Percentiles rank a stretch among this genome's conserved stretches.
phyloP scores from a whole-genome alignment of 2,329 filamentous ascomycete species.

The Pyrenophora graminea region DNA sequence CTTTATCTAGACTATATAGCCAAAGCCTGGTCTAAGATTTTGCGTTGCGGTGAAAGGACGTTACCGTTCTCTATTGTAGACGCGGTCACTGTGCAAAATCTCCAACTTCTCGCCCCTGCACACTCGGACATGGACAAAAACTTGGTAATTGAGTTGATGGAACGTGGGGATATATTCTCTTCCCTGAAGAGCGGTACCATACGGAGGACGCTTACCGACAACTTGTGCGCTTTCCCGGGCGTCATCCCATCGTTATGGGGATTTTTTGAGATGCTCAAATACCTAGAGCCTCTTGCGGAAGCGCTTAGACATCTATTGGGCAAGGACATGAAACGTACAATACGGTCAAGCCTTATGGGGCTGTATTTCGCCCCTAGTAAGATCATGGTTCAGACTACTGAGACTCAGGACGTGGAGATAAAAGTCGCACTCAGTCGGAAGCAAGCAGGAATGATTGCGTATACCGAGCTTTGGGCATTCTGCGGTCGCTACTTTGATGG shows the following conservation, averaged over 20 bases:
- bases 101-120: constrained; percentile 14
- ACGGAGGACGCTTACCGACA: constrained; percentile 7
- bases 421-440: constrained; percentile 3
- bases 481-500: constrained; percentile 16
- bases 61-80: constrained; percentile 12
- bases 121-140: constrained; percentile 12
- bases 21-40: constrained; percentile 10
- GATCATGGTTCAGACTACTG: constrained; percentile 9
- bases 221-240: constrained; percentile 9
- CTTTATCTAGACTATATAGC: constrained; percentile 18
- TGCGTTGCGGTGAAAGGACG: constrained; percentile 7
- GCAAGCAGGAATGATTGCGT: constrained; percentile 9
- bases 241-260: constrained; percentile 16
- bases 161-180: constrained; percentile 12
- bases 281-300: constrained; percentile 18
- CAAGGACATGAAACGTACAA: constrained; percentile 13
- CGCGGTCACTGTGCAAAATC: constrained; percentile 8
- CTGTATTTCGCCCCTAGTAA: constrained; percentile 12
- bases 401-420: constrained; percentile 10
- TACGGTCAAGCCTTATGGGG: constrained; percentile 12
- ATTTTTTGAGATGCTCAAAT: constrained; percentile 25
- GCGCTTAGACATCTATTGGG: constrained; percentile 17
- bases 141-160: constrained; percentile 9
- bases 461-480: constrained; percentile 17
- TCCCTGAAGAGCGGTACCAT: constrained; percentile 2